phyloP scores from a whole-genome alignment of 2,329 filamentous ascomycete species.

The Aureobasidium sp. region DNA sequence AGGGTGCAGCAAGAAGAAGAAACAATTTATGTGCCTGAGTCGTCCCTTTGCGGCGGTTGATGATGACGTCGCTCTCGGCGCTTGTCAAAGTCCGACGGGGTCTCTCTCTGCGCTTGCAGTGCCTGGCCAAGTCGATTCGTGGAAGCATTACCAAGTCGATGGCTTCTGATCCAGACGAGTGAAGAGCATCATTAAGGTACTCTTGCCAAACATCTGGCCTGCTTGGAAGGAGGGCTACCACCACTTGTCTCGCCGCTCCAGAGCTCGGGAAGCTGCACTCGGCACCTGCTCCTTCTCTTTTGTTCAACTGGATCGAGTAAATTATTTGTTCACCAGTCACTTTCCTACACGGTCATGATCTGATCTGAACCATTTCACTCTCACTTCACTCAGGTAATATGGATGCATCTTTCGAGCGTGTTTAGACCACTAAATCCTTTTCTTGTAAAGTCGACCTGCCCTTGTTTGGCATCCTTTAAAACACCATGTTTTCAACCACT shows the following conservation, averaged over 20 bases:
- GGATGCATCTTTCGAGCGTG: neutral
- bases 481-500: conserved; percentile 45
- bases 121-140: neutral
- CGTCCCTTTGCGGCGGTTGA: neutral
- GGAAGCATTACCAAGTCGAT: neutral
- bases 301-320: neutral
- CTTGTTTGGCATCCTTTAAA: neutral
- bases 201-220: neutral
- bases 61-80: conserved; percentile 6
- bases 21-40: neutral
- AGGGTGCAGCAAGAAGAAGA: neutral
- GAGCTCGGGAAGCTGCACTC: neutral
- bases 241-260: neutral
- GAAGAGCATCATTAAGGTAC: neutral
- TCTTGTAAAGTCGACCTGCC: neutral
- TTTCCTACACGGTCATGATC: neutral
- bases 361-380: neutral
- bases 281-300: neutral
- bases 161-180: neutral
- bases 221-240: neutral
- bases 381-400: neutral
- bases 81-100: neutral
- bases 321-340: neutral
- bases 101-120: neutral
- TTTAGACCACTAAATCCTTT: neutral